These are phyloP conservation scores for Teratosphaeria viscida DNA, from an alignment of 2,329 filamentous ascomycete species.

Conservation along the genomic window DNA sequence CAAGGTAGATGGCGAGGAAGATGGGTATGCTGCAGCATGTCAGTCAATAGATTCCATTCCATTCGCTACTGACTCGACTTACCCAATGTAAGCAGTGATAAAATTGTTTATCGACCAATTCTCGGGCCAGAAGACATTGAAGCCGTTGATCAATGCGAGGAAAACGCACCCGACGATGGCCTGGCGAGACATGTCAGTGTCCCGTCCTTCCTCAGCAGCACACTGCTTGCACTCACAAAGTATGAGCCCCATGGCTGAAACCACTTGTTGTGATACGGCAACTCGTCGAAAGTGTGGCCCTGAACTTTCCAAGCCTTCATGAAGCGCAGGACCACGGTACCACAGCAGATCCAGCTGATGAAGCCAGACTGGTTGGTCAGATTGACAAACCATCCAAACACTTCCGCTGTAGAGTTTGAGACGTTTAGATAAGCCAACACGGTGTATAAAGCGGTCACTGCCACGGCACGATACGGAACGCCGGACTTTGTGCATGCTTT, in stretches of 20 bases:
- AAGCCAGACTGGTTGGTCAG: conserved; percentile 50
- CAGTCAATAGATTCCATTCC: not conserved
- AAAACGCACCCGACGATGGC: conserved; percentile 49
- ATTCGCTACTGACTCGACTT: not conserved
- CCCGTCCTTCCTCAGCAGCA: not conserved
- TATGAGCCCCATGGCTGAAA: conserved; percentile 57
- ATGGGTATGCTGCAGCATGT: conserved; percentile 44
- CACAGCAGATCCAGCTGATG: conserved; percentile 45
- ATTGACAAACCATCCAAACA: conserved; percentile 62
- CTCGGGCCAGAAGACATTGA: conserved; percentile 59
- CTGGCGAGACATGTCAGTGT: not conserved
- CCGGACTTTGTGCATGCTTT: conserved; percentile 49
- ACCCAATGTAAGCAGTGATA: conserved; percentile 49
- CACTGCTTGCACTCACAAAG: conserved; percentile 17
- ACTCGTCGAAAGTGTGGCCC: conserved; percentile 35
- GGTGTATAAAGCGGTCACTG: conserved; percentile 33
- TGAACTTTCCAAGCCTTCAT: conserved; percentile 46
- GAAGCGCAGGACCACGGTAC: conserved; percentile 50
- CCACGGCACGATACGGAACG: conserved; percentile 42
- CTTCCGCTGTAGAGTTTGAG: conserved; percentile 31
- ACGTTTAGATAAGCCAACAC: conserved; percentile 41
- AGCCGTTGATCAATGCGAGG: conserved; percentile 64
- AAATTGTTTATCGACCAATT: conserved; percentile 56
- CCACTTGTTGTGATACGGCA: conserved; percentile 42
- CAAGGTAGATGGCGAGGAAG: conserved; percentile 46